phyloP scores from a whole-genome alignment of 495 filamentous ascomycete genomes.

The Darksidea phi region DNA sequence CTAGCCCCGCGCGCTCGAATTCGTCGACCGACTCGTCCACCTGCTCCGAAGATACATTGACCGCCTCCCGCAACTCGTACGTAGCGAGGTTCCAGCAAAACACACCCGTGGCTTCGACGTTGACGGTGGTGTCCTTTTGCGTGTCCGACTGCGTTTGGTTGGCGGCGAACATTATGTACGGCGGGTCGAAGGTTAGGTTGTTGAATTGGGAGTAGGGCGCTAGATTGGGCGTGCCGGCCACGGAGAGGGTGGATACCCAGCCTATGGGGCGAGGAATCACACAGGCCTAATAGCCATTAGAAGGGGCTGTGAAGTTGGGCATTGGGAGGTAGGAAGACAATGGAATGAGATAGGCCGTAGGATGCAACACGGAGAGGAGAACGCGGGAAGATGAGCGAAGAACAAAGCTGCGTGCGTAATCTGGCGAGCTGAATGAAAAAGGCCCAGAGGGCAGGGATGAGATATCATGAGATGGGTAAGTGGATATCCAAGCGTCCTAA shows the following conservation, averaged over 20 bases:
- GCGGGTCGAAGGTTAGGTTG: slow-evolving; percentile 61
- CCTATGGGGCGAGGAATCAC: slow-evolving; percentile 46
- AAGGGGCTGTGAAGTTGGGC: too few relatives aligned
- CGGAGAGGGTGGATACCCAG: slow-evolving; percentile 44
- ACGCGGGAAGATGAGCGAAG: too few relatives aligned
- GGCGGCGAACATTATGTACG: slow-evolving; percentile 57
- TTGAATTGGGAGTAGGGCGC: slow-evolving; percentile 61
- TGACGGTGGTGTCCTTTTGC: slow-evolving; percentile 56
- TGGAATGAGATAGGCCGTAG: too few relatives aligned
- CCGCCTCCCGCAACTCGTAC: slow-evolving; percentile 51
- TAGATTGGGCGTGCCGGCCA: slow-evolving; percentile 47
- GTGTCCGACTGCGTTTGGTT: slow-evolving; percentile 49
- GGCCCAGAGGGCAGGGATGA: too few relatives aligned
- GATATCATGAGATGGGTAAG: too few relatives aligned
- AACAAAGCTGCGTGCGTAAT: too few relatives aligned
- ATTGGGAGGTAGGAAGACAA: too few relatives aligned
- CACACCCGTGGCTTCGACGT: slow-evolving; percentile 53
- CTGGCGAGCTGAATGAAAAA: too few relatives aligned
- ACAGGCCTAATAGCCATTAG: slow-evolving; percentile 37
- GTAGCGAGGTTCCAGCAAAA: slow-evolving; percentile 62
- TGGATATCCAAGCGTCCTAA: too few relatives aligned
- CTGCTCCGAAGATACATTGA: slow-evolving; percentile 53
- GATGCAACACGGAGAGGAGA: too few relatives aligned
- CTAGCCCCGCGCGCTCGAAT: slow-evolving; percentile 50
- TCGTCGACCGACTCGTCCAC: slow-evolving; percentile 51